Base-by-base conservation (phyloP, 2,329 filamentous ascomycete genomes). In the Drechslera avenae region DNA sequence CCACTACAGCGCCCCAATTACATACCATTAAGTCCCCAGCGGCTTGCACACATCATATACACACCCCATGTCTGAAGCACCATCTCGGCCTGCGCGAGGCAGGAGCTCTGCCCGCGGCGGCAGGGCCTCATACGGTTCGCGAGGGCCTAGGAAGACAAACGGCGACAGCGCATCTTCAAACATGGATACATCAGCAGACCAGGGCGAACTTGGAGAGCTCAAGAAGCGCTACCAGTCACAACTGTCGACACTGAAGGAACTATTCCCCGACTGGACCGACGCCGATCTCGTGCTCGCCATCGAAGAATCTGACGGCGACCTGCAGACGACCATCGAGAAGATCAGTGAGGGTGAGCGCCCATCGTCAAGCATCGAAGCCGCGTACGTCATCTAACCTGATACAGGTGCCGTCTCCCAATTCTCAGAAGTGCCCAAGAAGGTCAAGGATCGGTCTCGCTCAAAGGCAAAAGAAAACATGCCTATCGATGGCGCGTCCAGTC, bases 231-330 rank as follows among this genome's bases (percentile, higher is more conserved):
- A 96, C 73, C 84, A 88, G 68, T 79, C 80, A 69, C 90, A 93
- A 78, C 84, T 96, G 66, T 81, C 81, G 56, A 86, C 87, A 68
- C 86, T 99, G 73, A 91, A 90, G 79, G 92, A 96, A 75, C 87
- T 97, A 79, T 97, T 96, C 79, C 86, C 90, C 53, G 88, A 91
- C 76, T 97, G 93, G 94, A 93, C 91, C 65, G 90, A 96, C 70
- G 90, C 92, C 75, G 93, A 97, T 75, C 85, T 97, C 59, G 86
- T 97, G 59, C 94, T 94, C 74, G 92, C 92, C 56, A 82, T 99
- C 53, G 86, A 96, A 75, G 94, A 99, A 80, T 88, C 87, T 49
- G 84, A 90, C 66, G 90, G 89, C 66, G 89, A 81, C 75, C 81
- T 91, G 67, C 83, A 88, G 64, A 77, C 84, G 65, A 85, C 89